Evolutionary conservation across 2,329 filamentous ascomycete species (phyloP), one percentile per base, ranked within the genome.

Genomic region (Stylonectria norvegica): DNA sequence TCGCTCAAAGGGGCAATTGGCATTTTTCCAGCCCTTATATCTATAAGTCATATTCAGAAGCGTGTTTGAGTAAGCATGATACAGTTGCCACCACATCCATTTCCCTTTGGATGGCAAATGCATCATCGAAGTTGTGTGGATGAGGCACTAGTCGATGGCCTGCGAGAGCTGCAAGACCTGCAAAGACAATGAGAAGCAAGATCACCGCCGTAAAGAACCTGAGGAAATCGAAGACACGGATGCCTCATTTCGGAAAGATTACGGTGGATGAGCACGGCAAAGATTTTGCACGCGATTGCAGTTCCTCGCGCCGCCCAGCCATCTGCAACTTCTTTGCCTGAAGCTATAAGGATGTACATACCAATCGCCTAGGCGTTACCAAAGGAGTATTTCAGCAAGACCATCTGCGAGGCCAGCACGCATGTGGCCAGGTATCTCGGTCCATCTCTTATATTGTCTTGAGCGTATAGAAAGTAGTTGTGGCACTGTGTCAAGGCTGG

Each of bases 1-100:
- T 83, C 79, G 43, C 71, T 66, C n/a, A 3, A 82, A 61, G 2
- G 81, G 78, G 44, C 82, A 81, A 59, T 80, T 81, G 20, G 77
- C 77, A 41, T 80, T 81, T 52, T 79, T 76, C 78, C 78, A 83
- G 4, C 79, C 79, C 49, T 76, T 78, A 63, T 80, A 82, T 11
- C 72, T 77, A 63, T 81, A 80, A 12, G 81, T 67, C 39, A 81
- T 75, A 19, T 73, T 73, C 4, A 82, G 64, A 9, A 82, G 63
- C 0, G 78, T 77, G 4, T 74, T 78, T 2, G 75, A 73, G 53
- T 80, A 80, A 2, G 72, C 70, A 19, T 72, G 73, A 68, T 70
- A 4, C 73, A 70, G 3, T 71, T 71, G 3, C 68, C 69, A 11
- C 72, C 66, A 38, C 73, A 74, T 0, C 67, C 64, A 4, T 70